A percentile compares a stretch with the other conserved stretches of the same genome.
phyloP scores from a whole-genome alignment of 257 asterid genomes.

The Salvia miltiorrhiza region DNA sequence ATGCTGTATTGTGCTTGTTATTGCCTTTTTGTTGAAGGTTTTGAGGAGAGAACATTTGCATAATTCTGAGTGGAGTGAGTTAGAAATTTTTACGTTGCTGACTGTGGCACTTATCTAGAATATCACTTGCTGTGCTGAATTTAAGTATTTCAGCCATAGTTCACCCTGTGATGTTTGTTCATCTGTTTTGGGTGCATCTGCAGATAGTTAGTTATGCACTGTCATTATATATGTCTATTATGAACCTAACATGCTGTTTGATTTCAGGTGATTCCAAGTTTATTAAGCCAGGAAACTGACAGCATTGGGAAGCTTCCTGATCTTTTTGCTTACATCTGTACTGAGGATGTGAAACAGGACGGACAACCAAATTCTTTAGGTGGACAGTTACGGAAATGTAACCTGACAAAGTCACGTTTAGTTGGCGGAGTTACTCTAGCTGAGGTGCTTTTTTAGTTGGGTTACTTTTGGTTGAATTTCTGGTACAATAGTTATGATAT shows the following conservation, averaged over 20 bases:
- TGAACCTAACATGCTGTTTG: background rate
- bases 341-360: conserved; percentile 30
- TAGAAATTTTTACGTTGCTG: background rate
- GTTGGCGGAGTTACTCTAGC: conserved; percentile 63
- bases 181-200: background rate
- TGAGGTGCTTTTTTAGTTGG: conserved; percentile 47
- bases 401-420: conserved; percentile 61
- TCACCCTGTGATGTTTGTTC: background rate
- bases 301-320: conserved; percentile 35
- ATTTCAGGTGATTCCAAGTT: conserved; percentile 76
- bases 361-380: conserved; percentile 11
- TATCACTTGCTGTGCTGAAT: background rate
- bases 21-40: background rate
- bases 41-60: background rate
- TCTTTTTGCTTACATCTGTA: conserved; percentile 53
- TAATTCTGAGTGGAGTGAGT: background rate
- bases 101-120: background rate
- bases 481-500: background rate
- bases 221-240: background rate
- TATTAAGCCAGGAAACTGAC: conserved; percentile 40
- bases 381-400: conserved; percentile 64
- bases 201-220: no score
- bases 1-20: background rate
- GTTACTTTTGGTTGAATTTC: conserved; percentile 8
- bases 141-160: background rate